Percentiles rank a stretch among this genome's conserved stretches.
Conservation (phyloP, 495 filamentous ascomycete species). For the Xylaria scruposa region DNA sequence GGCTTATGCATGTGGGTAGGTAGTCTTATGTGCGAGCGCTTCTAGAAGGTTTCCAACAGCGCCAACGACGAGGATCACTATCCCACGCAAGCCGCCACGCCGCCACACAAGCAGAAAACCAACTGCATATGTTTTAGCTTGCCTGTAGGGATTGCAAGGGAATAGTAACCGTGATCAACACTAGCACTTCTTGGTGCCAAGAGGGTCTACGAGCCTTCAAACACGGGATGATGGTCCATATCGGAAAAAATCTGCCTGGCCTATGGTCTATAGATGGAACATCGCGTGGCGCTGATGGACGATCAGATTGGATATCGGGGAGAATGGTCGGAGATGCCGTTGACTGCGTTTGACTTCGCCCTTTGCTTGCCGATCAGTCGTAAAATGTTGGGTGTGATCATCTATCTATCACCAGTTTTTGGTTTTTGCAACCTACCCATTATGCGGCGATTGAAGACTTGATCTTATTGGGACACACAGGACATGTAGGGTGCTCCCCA, state of each 20-base stretch:
- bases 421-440: not conserved
- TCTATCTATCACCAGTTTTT: not conserved
- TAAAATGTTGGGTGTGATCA: not conserved
- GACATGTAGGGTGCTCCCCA: not conserved
- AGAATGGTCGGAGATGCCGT: constrained; percentile 4
- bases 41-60: constrained; percentile 13
- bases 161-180: not conserved
- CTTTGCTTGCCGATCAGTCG: not conserved
- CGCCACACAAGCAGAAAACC: not conserved
- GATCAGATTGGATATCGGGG: not conserved
- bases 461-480: not conserved
- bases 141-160: not conserved
- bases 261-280: not conserved
- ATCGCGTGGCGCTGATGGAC: not conserved
- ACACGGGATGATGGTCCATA: not conserved
- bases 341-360: not conserved
- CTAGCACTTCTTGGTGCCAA: constrained; percentile 13
- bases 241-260: not conserved
- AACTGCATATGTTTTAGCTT: constrained; percentile 1
- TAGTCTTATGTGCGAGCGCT: not conserved
- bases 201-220: not conserved
- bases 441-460: not conserved
- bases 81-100: not conserved
- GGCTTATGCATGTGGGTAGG: not conserved
- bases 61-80: not conserved